Evolutionary conservation across 2,329 filamentous ascomycete species (phyloP).

Genomic region (Sporothrix sp.): DNA sequence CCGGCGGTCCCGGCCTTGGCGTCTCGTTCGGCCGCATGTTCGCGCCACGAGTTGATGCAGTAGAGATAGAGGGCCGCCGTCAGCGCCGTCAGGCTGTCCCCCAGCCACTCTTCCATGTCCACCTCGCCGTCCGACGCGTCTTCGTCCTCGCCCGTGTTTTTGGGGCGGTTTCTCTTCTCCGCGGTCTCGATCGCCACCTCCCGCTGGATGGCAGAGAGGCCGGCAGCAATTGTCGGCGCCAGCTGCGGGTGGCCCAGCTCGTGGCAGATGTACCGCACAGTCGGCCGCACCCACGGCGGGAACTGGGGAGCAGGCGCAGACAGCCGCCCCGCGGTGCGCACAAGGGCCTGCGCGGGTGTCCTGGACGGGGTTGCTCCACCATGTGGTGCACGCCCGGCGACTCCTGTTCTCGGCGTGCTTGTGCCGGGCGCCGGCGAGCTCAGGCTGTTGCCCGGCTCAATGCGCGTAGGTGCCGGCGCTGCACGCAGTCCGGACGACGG

Average conservation of each 20-base stretch:
- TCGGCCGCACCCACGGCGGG: conserved; percentile 57
- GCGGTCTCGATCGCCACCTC: not conserved
- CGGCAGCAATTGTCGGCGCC: conserved; percentile 64
- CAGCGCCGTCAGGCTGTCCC: conserved; percentile 41
- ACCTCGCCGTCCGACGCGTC: conserved; percentile 22
- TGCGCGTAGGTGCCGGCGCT: conserved; percentile 22
- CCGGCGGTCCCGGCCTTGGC: not conserved
- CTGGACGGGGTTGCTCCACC: too few relatives aligned
- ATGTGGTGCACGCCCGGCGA: not conserved
- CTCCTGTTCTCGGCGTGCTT: not conserved
- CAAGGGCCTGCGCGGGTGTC: conserved; percentile 18
- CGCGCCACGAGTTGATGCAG: conserved; percentile 34
- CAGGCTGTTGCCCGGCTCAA: conserved; percentile 19
- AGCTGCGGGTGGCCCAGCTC: conserved; percentile 51
- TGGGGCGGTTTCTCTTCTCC: not conserved
- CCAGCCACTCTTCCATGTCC: conserved; percentile 37
- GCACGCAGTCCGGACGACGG: conserved; percentile 22
- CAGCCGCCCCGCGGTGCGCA: conserved; percentile 19
- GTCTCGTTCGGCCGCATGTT: not conserved
- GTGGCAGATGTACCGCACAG: conserved; percentile 55
- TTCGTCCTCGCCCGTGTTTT: not conserved
- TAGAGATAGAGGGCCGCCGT: conserved; percentile 53
- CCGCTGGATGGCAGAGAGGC: conserved; percentile 49
- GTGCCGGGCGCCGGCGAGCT: conserved; percentile 21
- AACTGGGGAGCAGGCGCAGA: not conserved